phyloP scores from a whole-genome alignment of 2,329 filamentous ascomycete species.

The Penicillium sp. region DNA sequence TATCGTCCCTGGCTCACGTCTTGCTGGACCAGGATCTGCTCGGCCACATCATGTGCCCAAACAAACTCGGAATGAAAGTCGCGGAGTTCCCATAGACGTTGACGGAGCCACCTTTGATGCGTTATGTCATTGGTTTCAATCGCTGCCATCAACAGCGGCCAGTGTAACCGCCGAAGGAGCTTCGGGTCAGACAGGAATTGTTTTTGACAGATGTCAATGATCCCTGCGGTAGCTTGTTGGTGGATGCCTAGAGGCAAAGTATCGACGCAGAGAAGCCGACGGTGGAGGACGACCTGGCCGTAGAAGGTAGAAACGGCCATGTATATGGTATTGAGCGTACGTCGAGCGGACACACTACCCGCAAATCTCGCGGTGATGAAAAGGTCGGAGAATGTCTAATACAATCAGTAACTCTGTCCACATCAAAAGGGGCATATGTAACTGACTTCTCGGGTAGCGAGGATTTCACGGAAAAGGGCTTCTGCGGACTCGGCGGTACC shows the following conservation, averaged over 20 bases:
- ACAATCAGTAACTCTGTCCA: not conserved
- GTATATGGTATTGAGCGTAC: slow-evolving; percentile 37
- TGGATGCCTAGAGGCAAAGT: slow-evolving; percentile 22
- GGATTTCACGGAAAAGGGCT: slow-evolving; percentile 24
- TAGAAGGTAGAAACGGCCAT: slow-evolving; percentile 36
- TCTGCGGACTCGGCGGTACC: slow-evolving; percentile 17
- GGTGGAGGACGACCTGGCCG: slow-evolving; percentile 33
- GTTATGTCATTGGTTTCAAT: slow-evolving; percentile 31
- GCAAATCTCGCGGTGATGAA: slow-evolving; percentile 36
- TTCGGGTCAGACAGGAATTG: slow-evolving; percentile 31
- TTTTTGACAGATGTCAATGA: slow-evolving; percentile 34
- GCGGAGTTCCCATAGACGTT: slow-evolving; percentile 30
- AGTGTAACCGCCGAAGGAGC: slow-evolving; percentile 32
- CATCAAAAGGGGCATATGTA: no score
- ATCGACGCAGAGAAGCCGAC: slow-evolving; percentile 28
- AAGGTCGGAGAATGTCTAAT: slow-evolving; percentile 36
- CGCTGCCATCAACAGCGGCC: slow-evolving; percentile 34
- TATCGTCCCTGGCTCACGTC: slow-evolving; percentile 23
- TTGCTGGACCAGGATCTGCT: slow-evolving; percentile 29
- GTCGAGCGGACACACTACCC: slow-evolving; percentile 27
- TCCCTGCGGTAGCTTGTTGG: slow-evolving; percentile 28
- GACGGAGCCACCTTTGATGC: slow-evolving; percentile 32
- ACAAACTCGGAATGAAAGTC: slow-evolving; percentile 29
- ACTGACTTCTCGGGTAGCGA: slow-evolving; percentile 27
- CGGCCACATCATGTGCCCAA: slow-evolving; percentile 31